Evolutionary conservation across 352 stramenopile species (phyloP).

Genomic region (Pythium brassicae): DNA sequence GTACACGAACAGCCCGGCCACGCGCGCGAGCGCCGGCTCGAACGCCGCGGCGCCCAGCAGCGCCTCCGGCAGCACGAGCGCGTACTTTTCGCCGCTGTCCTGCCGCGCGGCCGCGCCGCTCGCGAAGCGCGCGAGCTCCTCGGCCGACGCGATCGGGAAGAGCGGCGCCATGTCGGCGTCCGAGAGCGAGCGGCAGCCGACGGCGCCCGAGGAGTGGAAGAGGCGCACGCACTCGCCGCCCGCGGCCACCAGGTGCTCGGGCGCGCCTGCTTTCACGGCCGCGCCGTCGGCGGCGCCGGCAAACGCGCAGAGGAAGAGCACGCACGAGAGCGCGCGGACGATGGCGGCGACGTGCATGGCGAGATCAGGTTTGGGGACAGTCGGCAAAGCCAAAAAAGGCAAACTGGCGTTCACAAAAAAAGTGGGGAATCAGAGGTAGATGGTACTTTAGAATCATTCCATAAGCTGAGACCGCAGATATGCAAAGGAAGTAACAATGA

Average conservation of each 20-base stretch:
- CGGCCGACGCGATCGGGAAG: slow-evolving; percentile 36
- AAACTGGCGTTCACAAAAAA: background rate
- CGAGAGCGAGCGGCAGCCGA: slow-evolving; percentile 60
- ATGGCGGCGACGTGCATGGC: slow-evolving; percentile 7
- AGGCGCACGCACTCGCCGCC: slow-evolving; percentile 74
- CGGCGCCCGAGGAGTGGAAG: slow-evolving; percentile 64
- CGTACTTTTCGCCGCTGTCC: slow-evolving; percentile 36
- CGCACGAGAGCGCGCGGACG: slow-evolving; percentile 2
- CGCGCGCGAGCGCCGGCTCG: slow-evolving; percentile 20
- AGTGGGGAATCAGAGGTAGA: background rate
- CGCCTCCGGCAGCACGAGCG: slow-evolving; percentile 60
- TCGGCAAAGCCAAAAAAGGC: background rate
- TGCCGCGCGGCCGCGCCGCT: slow-evolving; percentile 17
- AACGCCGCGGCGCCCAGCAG: slow-evolving; percentile 42
- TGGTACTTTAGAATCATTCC: too few relatives aligned
- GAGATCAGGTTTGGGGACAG: background rate
- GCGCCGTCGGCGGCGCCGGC: slow-evolving; percentile 22
- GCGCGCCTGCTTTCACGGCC: slow-evolving; percentile 55
- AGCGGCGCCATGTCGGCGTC: slow-evolving; percentile 50
- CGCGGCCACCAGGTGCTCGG: slow-evolving; percentile 53
- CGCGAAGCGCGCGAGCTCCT: slow-evolving; percentile 45
- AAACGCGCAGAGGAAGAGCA: background rate
- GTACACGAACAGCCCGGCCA: slow-evolving; percentile 59
- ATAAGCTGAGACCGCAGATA: too few relatives aligned
- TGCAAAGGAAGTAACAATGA: too few relatives aligned